Base-by-base conservation (phyloP, 305 asterid genomes). In the Petunia hybrid region DNA sequence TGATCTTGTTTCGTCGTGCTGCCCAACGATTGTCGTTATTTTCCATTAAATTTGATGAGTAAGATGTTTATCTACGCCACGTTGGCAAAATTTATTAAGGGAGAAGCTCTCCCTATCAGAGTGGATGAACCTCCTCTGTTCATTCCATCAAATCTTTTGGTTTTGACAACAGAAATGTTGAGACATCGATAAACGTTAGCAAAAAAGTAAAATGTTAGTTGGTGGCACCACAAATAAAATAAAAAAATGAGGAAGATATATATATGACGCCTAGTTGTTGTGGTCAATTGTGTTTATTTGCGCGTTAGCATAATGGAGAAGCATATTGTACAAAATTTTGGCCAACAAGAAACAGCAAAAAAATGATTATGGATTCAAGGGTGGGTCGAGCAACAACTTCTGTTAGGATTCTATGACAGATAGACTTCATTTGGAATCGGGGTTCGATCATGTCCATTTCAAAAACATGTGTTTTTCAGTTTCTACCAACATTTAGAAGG, bases 211-310 rank as follows among this genome's bases (percentile, higher is more conserved):
- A 22, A 22, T 22, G 31, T 22, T 22, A 22, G 31, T 22, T 22
- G 31, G 31, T 22, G 31, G 31, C 31, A 22, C 31, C 31, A 22
- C 31, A 22, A 22, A 22, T 22, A 22, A 22, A 22, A 22, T 22
- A 22, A 22, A 22, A 22, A 22, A 22, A 22, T 22, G 31, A 22
- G 31, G 12, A 35, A 73, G 57, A 12, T 43, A 73, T 35, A 73
- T 73, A 8, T 48, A 61, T 71, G 78, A 61, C 62, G 35, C 78
- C 78, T 71, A 41, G 31, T 45, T 73, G 36, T 48, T 71, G 31
- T 43, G 45, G 12, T 31, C 59, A 22, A 45, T 69, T 59, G 22
- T 48, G 40, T 22, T 35, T 48, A 35, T 73, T 73, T 35, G 51
- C 78, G 78, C 78, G 78, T 73, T 51, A 2, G 38, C 35, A 48